Evolutionary conservation across 441 rosid species (phyloP).

Genomic region (Populus trichocarpa): DNA sequence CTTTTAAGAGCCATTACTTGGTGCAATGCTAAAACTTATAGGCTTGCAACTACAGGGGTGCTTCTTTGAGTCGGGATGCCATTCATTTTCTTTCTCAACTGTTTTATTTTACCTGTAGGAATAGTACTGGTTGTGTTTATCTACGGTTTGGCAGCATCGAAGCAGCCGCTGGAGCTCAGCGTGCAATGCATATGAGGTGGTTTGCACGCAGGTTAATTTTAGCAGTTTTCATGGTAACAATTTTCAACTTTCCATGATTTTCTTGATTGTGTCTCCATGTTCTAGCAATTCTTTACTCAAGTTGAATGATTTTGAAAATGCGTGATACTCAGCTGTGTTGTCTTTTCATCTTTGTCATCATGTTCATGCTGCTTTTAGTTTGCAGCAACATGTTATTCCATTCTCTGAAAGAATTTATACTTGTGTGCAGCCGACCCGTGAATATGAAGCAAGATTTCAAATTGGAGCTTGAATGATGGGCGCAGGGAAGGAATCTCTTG

Average conservation of each 20-base stretch:
- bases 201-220: slow-evolving; percentile 82
- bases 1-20: background rate
- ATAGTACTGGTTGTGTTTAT: slow-evolving; percentile 70
- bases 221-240: slow-evolving; percentile 68
- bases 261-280: background rate
- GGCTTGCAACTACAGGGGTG: background rate
- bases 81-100: background rate
- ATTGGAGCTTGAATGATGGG: slow-evolving; percentile 24
- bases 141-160: slow-evolving; percentile 60
- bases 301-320: background rate
- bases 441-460: slow-evolving; percentile 61
- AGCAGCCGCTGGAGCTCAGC: slow-evolving; percentile 64
- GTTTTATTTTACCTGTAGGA: slow-evolving; percentile 35
- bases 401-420: background rate
- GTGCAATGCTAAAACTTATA: background rate
- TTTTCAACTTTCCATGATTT: background rate
- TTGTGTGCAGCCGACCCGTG: slow-evolving; percentile 58
- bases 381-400: background rate
- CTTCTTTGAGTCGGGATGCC: background rate
- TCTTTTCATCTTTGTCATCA: background rate
- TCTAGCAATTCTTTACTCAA: background rate
- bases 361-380: background rate
- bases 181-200: slow-evolving; percentile 92
- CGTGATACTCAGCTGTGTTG: background rate
- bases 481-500: too few species aligned